Percentiles rank a stretch among this genome's conserved stretches.
phyloP scores from a whole-genome alignment of 495 filamentous ascomycete genomes.

The Talaromyces proteolyticus region DNA sequence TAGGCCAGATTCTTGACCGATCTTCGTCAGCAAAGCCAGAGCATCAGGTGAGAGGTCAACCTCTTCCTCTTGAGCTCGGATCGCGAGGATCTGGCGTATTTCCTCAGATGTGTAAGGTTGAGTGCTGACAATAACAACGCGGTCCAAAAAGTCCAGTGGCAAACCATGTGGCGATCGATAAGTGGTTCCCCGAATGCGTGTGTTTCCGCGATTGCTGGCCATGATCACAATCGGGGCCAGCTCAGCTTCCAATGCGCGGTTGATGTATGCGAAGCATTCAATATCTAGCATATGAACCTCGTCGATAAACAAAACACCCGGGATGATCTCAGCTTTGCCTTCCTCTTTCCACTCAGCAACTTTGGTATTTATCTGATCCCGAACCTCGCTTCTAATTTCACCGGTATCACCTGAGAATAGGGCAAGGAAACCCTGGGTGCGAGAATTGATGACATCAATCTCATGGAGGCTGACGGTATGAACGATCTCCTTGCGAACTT shows the following conservation, averaged over 20 bases:
- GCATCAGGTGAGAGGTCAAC: constrained; percentile 86
- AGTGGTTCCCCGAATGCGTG: constrained; percentile 88
- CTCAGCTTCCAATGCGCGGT: constrained; percentile 89
- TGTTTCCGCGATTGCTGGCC: constrained; percentile 94
- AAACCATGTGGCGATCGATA: constrained; percentile 89
- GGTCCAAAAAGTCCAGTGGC: constrained; percentile 92
- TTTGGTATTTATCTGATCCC: constrained; percentile 98
- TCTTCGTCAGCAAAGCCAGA: constrained; percentile 86
- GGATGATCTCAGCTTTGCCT: constrained; percentile 96
- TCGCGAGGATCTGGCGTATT: constrained; percentile 82
- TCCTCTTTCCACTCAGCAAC: constrained; percentile 98
- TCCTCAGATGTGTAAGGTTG: constrained; percentile 81
- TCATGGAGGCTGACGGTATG: constrained; percentile 97
- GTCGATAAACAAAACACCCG: constrained; percentile 96
- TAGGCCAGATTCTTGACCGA: constrained; percentile 87
- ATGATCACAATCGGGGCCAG: constrained; percentile 98
- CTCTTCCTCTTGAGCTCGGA: constrained; percentile 92
- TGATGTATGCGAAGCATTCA: constrained; percentile 97
- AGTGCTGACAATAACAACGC: constrained; percentile 94
- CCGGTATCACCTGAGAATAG: constrained; percentile 97
- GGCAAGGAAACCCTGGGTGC: constrained; percentile 92
- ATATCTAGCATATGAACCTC: constrained; percentile 99
- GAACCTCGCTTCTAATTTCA: constrained; percentile 93
- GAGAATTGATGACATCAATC: constrained; percentile 98
- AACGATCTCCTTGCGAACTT: constrained; percentile 93